Evolutionary conservation across 108 stramenopile species (phyloP).

Genomic region (Stephanodiscus triporus): DNA sequence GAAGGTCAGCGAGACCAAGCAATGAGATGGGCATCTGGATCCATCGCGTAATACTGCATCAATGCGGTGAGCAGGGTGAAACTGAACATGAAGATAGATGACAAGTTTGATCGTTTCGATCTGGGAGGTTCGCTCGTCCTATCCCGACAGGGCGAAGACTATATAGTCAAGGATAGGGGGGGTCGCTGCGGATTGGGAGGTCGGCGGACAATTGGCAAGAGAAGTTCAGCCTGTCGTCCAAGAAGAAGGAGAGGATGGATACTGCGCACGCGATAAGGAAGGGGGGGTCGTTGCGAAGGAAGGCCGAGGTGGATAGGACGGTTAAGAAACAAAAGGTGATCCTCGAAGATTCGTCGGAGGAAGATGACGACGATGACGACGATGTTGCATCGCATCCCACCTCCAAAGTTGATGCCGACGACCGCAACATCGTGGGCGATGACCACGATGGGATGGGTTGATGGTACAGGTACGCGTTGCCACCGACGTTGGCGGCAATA

Average conservation of each 20-base stretch:
- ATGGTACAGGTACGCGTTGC: slow-evolving; percentile 17
- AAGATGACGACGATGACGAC: slow-evolving; percentile 10
- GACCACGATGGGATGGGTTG: slow-evolving; percentile 16
- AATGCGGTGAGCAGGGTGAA: too few species aligned
- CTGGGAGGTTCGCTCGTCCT: slow-evolving; percentile 39
- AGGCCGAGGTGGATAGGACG: not conserved
- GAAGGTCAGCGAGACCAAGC: slow-evolving; percentile 40
- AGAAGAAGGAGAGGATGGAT: not conserved
- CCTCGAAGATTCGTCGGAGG: slow-evolving; percentile 29
- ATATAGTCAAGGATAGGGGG: slow-evolving; percentile 49
- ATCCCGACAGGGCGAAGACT: slow-evolving; percentile 57
- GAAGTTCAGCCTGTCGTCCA: slow-evolving; percentile 23
- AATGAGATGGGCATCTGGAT: slow-evolving; percentile 37
- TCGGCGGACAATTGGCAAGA: slow-evolving; percentile 54
- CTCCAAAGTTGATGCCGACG: not conserved
- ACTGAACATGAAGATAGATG: slow-evolving; percentile 42
- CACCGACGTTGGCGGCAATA: not conserved
- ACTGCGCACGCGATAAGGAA: not conserved
- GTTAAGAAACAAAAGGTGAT: slow-evolving; percentile 25
- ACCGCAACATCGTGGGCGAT: not conserved
- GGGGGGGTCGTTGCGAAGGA: not conserved
- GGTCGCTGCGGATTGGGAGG: slow-evolving; percentile 57
- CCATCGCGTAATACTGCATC: slow-evolving; percentile 33
- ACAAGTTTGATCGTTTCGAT: slow-evolving; percentile 70
- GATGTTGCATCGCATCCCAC: not conserved